Evolutionary conservation across 495 filamentous ascomycete genomes (phyloP).

Genomic region (Aspergillus cavernicola): DNA sequence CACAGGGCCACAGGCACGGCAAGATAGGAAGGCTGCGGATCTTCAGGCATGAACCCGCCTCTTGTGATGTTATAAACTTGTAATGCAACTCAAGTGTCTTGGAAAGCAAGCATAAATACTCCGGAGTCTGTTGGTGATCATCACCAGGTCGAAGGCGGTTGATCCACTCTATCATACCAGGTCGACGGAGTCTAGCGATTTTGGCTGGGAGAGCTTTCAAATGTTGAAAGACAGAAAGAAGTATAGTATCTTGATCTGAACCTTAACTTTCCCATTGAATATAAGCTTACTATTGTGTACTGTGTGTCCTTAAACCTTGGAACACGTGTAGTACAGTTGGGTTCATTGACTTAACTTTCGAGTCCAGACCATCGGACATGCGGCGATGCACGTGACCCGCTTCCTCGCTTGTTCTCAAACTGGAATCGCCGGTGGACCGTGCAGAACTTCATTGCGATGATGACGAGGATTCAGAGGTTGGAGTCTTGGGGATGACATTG

Average conservation of each 20-base stretch:
- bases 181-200: no score
- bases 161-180: slow-evolving; percentile 8
- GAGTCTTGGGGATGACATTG: neutral
- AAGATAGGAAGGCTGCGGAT: neutral
- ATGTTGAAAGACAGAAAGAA: neutral
- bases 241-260: neutral
- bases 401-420: neutral
- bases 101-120: neutral
- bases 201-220: no score
- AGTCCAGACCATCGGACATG: neutral
- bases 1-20: no score
- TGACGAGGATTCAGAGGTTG: neutral
- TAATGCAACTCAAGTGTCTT: neutral
- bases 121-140: neutral
- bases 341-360: neutral
- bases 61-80: no score
- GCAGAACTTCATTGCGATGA: neutral
- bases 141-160: neutral
- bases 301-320: no score
- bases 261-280: neutral
- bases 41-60: neutral
- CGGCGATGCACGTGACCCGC: slow-evolving; percentile 1
- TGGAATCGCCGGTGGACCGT: slow-evolving; percentile 3
- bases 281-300: no score
- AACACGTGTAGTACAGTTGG: no score